Base-by-base conservation (phyloP, 2,329 filamentous ascomycete genomes). In the Alternaria solani region DNA sequence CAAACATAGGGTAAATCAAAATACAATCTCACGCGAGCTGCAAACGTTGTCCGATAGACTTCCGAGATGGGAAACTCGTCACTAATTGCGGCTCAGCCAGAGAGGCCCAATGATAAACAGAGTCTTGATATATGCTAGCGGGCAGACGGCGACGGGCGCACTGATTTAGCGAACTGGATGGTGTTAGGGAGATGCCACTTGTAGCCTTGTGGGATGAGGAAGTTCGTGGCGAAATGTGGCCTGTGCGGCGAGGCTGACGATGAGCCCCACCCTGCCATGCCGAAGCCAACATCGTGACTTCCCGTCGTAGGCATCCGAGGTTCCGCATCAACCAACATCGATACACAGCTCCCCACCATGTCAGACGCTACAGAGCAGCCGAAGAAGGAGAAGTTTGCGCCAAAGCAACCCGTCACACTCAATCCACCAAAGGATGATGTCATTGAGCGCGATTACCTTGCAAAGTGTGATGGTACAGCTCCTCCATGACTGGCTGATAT, bases 401-500 rank as follows among this genome's bases (percentile, higher is more conserved):
- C 93, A 43, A 96, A 95, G 80, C 82, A 83, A 28, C 86, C 91
- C 3, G 89, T 95, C 61, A 81, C 89, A 58, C 87, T 99, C 60
- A 85, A 90, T 59, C 90, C 93, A 38, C 95, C 95, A 14, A 98
- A 96, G 81, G 86, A 93, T 75, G 94, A 97, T 72, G 86, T 87
- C 38, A 97, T 99, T 71, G 89, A 89, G n/a, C 74, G 85, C 2
- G 91, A 95, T 59, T 89, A 94, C 71, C 85, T 99, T 63, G 85
- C 89, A 39, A 90, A 91, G 77, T 93, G 92, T 70, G 88, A 95
- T 76, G 95, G 95, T 96, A 84, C 73, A 88, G 38, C 51, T 48
- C 36, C 18, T 7, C 11, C 28, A 7, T 26, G 20, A 38, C 39
- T 34, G 32, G 32, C 39, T 30, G 34, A 49, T 46, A 14, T n/a